Conservation (phyloP, 2,329 filamentous ascomycete genomes). For the Epichloe festucae region DNA sequence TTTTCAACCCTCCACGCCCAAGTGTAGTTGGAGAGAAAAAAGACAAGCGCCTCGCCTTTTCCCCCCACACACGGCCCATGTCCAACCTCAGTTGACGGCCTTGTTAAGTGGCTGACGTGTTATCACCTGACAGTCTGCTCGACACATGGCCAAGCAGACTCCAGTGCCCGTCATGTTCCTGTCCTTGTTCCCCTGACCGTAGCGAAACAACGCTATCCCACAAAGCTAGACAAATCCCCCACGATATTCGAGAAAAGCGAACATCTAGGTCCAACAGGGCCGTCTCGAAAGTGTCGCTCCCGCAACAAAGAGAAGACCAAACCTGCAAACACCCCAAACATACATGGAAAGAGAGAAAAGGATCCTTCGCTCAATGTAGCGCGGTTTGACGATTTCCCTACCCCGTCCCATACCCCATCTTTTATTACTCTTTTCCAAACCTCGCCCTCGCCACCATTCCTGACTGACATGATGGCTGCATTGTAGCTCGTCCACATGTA, state of each 20-base stretch:
- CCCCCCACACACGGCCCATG: not conserved
- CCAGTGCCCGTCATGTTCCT: not conserved
- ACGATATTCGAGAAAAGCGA: constrained; percentile 1
- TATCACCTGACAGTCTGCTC: not conserved
- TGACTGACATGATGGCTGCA: not conserved
- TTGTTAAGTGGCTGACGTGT: not conserved
- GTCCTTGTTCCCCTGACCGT: not conserved
- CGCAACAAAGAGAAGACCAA: not conserved
- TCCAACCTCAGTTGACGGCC: not conserved
- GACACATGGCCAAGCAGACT: not conserved
- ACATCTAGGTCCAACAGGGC: constrained; percentile 3
- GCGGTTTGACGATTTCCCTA: not conserved
- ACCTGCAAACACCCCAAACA: not conserved
- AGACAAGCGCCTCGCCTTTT: not conserved
- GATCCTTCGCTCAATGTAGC: not conserved
- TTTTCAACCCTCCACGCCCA: not conserved
- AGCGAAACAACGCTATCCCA: not conserved
- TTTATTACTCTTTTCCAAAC: not conserved
- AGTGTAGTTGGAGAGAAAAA: not conserved
- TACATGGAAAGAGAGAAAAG: not conserved
- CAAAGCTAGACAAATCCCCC: not conserved
- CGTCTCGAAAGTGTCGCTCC: not conserved
- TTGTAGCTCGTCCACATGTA: not conserved
- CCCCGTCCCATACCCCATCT: not conserved
- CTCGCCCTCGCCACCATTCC: not conserved